These are phyloP conservation scores for Brachypodium distachyon DNA, from an alignment of 202 grass and related monocot species.

Conservation along the genomic window DNA sequence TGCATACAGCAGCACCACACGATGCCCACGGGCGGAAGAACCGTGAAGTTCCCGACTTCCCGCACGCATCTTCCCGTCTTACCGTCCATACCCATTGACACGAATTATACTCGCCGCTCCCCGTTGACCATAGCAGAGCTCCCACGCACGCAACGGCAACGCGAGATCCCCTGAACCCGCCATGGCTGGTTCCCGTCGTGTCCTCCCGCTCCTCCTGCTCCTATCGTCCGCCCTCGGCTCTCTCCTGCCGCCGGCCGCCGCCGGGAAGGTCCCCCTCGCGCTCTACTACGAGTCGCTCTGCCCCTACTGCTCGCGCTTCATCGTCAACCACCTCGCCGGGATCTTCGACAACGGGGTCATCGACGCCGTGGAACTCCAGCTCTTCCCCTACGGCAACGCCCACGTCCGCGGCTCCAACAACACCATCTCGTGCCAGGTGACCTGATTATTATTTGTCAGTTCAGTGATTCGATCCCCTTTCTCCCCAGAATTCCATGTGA, in stretches of 20 bases:
- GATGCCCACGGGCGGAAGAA: background rate
- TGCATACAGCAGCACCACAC: background rate
- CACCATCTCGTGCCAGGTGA: slow-evolving; percentile 58
- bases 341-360: slow-evolving; percentile 52
- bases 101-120: background rate
- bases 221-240: background rate
- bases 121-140: background rate
- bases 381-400: slow-evolving; percentile 70
- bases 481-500: background rate
- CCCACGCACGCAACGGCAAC: no score
- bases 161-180: background rate
- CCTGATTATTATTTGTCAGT: background rate
- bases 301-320: slow-evolving; percentile 71
- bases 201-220: background rate
- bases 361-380: slow-evolving; percentile 43
- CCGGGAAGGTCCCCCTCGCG: slow-evolving; percentile 42
- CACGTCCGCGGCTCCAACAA: slow-evolving; percentile 24
- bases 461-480: no score
- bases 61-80: background rate
- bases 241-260: background rate
- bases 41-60: background rate
- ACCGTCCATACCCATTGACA: background rate
- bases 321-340: slow-evolving; percentile 46
- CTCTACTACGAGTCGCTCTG: slow-evolving; percentile 80
- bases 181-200: background rate